Base-by-base conservation (phyloP, 2,329 filamentous ascomycete species). In the Emydomyces testavorans region DNA sequence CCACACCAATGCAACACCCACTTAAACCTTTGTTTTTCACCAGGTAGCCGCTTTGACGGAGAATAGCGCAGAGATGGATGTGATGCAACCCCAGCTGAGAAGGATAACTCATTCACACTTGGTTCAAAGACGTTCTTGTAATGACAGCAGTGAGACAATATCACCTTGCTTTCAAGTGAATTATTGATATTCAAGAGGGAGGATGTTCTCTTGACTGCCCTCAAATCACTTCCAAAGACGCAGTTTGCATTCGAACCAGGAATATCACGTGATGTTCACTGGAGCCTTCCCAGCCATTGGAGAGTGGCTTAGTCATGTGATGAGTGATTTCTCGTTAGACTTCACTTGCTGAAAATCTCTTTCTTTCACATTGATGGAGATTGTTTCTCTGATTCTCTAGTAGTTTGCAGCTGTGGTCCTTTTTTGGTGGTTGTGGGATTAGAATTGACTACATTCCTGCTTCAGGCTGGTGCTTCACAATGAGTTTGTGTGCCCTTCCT, bases 161-260 rank as follows among this genome's bases (percentile, higher is more conserved):
- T 21, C 36, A 41, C 36, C 26, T 26, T 35, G 36, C 11, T 16
- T 6, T 24, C 11, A 29, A 48, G 24, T 11, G 20, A 40, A 34
- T n/a, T 45, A 2, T 20, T 29, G 37, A 18, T 16, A 16, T n/a
- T 31, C 20, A n/a, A 38, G 11, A 10, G 18, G 28, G 26, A 28
- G 47, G 37, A 36, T 45, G 48, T 38, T 48, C 44, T 7, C 34
- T 42, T 48, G 41, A 28, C 34, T 38, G 20, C 13, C 34, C 55
- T 52, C 51, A 31, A 38, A 20, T 15, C 13, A 29, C 36, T 29
- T 34, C 40, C 31, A 20, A 39, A 26, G 54, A 60, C 59, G 58
- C 58, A 61, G 61, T 65, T 66, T 65, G 64, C 62, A 62, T 64
- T 61, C 56, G 29, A 48, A 37, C 39, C 53, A 43, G 50, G 46